Evolutionary conservation across 2,329 filamentous ascomycete species (phyloP), one percentile per base, ranked within the genome.

Genomic region (Phialemoniopsis sp.): DNA sequence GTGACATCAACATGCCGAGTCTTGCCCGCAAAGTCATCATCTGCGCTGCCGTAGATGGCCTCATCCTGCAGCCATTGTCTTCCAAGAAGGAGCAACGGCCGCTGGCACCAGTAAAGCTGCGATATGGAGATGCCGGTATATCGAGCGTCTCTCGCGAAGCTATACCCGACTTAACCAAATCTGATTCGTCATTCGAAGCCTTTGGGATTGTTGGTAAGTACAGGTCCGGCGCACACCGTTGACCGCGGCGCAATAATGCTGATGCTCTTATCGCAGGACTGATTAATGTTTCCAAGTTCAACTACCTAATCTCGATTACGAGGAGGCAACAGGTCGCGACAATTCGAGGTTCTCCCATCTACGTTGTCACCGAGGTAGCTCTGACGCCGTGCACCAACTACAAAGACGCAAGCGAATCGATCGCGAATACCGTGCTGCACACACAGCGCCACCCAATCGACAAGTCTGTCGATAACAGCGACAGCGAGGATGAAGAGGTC

Each of bases 321-420:
- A 79, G 82, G 42, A 86, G 91, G 34, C 79, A 94, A 54, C 87
- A 95, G 59, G 89, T 97, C 36, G 93, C 93, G 4, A 84, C 90
- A 47, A 81, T 97, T 36, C 81, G 83, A 47, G 89, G 88, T 6
- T 82, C 78, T 40, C 84, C 90, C 1, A 71, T 97, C 40, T 98
- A 94, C 60, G 82, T 89, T 30, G 80, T 96, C 43, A 93, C 86
- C 32, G 88, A 94, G 51, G 87, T 97, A 26, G 85, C 89, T 7
- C 69, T 97, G n/a, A 95, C 95, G 6, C 93, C 93, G 1, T 81
- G 93, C 38, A 78, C 82, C 3, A 91, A 86, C 6, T 83, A 84
- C 52, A 59, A 63, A 31, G 88, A 94, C 32, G 90, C 91, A 5
- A 73, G 79, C 45, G 74, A 76, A 19, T 85, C 88, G 8, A 85